These are phyloP conservation scores for Clonostachys byssicola DNA, from an alignment of 2,329 filamentous ascomycete species.

Conservation along the genomic window DNA sequence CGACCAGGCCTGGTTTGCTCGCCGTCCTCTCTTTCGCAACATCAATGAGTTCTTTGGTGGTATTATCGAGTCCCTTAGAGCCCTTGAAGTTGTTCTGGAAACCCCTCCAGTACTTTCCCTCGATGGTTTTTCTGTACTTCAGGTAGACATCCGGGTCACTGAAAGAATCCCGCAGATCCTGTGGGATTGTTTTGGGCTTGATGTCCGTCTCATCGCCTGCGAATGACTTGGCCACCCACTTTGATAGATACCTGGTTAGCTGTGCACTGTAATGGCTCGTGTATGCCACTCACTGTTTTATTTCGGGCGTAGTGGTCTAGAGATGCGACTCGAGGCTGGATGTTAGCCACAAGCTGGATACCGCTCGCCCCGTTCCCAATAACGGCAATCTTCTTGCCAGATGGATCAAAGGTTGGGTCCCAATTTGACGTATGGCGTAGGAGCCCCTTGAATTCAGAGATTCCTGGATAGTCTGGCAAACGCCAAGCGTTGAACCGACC, in stretches of 20 bases:
- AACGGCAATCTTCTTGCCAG: conserved; percentile 19
- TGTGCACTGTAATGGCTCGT: conserved; percentile 18
- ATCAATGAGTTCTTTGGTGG: conserved; percentile 4
- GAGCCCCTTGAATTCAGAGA: too few relatives aligned
- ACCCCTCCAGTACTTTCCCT: not conserved
- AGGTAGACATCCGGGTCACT: conserved; percentile 34
- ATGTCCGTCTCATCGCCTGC: conserved; percentile 50
- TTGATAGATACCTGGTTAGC: conserved; percentile 37
- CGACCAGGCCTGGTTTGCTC: not conserved
- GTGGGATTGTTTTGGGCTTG: conserved; percentile 47
- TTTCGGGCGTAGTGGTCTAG: conserved; percentile 32
- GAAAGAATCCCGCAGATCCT: conserved; percentile 41
- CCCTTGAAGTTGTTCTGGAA: conserved; percentile 41
- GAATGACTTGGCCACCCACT: conserved; percentile 46
- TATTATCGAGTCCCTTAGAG: not conserved
- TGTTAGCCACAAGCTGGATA: conserved; percentile 20
- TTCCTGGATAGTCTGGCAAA: too few relatives aligned
- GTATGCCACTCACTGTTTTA: conserved; percentile 26
- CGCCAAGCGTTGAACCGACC: too few relatives aligned
- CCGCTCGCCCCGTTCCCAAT: conserved; percentile 24
- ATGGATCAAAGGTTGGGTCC: too few relatives aligned
- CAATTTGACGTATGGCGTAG: too few relatives aligned
- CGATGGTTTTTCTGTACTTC: conserved; percentile 39
- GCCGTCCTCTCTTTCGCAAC: not conserved
- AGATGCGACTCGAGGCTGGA: conserved; percentile 20